Evolutionary conservation across 2,329 filamentous ascomycete species (phyloP), one percentile per base, ranked within the genome.

Genomic region (Pyricularia pennisetigena): DNA sequence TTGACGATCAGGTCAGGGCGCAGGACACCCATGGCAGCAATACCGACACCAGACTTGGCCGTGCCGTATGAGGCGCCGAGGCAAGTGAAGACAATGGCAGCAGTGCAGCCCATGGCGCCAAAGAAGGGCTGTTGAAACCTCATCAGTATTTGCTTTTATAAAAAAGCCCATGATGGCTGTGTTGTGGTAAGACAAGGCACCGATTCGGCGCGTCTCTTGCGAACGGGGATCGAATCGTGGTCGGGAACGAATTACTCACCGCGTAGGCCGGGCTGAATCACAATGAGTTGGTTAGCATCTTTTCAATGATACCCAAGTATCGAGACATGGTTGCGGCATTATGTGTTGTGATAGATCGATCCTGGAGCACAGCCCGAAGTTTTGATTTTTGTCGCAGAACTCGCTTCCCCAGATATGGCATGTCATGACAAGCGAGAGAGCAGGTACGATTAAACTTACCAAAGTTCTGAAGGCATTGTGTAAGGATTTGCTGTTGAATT

Each of bases 11-110:
- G 85, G 81, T 99, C 95, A 80, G 95, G 95, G 81, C 95, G 88
- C 75, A 99, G 88, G 76, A 98, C 94, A 91, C 94, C 94, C 91
- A 98, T 97, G 75, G 94, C 92, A 74, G 93, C 93, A 78, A 99
- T 97, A 87, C 95, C 95, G 75, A 98, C 95, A 85, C 95, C 95
- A 78, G 95, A 96, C 88, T 99, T 99, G 79, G 95, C 95, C 75
- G 95, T 99, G 82, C 95, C 95, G 83, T 98, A 99, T 74, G 95
- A 93, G 78, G 95, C 95, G 80, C 95, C 83, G 65, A 85, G 75
- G 74, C 82, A 83, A 72, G 82, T 82, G 77, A 85, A 82, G 74
- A 84, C 78, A 69, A 85, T 84, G 74, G 83, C 78, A 59, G 76
- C 76, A 32, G 93, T 95, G 88, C 94, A 97, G 81, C 94, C 94